Conservation (phyloP, 2,329 filamentous ascomycete species). For the Periglandula ipomoeae region DNA sequence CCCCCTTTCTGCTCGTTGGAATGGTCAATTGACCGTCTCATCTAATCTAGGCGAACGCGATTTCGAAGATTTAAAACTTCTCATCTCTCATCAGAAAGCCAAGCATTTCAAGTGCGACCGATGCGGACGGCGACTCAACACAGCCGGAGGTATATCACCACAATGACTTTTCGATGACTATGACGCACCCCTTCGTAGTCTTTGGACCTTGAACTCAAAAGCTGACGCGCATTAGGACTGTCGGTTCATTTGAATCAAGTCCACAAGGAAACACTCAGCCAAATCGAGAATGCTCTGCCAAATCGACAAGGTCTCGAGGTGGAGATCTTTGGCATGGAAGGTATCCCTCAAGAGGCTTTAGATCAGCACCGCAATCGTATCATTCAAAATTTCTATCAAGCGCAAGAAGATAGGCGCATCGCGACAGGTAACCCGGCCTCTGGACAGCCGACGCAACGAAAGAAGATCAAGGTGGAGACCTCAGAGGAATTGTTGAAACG, state of each 20-base stretch:
- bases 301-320: conserved; percentile 79
- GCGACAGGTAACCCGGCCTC: conserved; percentile 77
- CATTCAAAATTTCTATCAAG: conserved; percentile 74
- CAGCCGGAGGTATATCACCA: conserved; percentile 67
- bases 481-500: conserved; percentile 72
- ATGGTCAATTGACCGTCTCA: conserved; percentile 16
- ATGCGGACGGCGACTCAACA: conserved; percentile 83
- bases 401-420: conserved; percentile 71
- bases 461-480: conserved; percentile 66
- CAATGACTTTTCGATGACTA: not conserved
- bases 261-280: conserved; percentile 82
- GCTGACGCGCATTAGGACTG: conserved; percentile 51
- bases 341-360: conserved; percentile 78
- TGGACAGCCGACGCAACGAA: conserved; percentile 50
- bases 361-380: conserved; percentile 81
- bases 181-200: not conserved
- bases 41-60: conserved; percentile 66
- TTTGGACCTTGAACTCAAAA: not conserved
- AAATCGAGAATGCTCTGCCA: conserved; percentile 85
- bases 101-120: conserved; percentile 98
- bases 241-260: conserved; percentile 98
- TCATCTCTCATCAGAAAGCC: conserved; percentile 96
- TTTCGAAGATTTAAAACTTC: conserved; percentile 93
- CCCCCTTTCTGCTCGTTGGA: not conserved
- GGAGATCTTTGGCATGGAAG: conserved; percentile 98